Conservation (phyloP, 352 stramenopile genomes). For the Phytophthora sp. region DNA sequence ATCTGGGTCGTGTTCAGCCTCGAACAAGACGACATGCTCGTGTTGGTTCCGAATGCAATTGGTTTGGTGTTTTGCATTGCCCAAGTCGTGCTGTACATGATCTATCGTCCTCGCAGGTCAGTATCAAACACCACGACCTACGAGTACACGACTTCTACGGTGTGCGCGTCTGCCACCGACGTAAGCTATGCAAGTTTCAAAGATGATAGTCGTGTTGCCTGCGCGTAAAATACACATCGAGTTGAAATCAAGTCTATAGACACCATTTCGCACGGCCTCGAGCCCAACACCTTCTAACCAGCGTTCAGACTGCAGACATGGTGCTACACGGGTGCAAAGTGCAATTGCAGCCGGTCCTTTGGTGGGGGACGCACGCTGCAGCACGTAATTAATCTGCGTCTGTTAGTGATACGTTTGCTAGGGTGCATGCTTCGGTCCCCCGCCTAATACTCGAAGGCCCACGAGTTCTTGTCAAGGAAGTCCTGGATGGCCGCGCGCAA, state of each 20-base stretch:
- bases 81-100: conserved; percentile 25
- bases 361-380: not conserved
- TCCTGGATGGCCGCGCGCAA: conserved; percentile 76
- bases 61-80: conserved; percentile 20
- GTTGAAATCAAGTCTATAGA: too few relatives aligned
- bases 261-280: too few relatives aligned
- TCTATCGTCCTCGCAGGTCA: conserved; percentile 6
- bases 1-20: conserved; percentile 41
- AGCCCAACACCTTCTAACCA: too few relatives aligned
- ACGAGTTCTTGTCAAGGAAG: conserved; percentile 76
- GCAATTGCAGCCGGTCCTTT: not conserved
- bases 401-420: conserved; percentile 12
- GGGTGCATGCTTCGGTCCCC: not conserved
- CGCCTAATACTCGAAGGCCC: conserved; percentile 74
- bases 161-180: too few relatives aligned
- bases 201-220: too few relatives aligned
- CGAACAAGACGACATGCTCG: conserved; percentile 37
- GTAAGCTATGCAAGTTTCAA: not conserved
- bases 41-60: conserved; percentile 41
- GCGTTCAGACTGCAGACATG: too few relatives aligned
- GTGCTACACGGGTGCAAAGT: too few relatives aligned
- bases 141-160: not conserved
- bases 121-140: not conserved
- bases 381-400: not conserved
- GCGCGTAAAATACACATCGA: too few relatives aligned